phyloP scores from a whole-genome alignment of 495 filamentous ascomycete species.

The Annulohypoxylon stygium region DNA sequence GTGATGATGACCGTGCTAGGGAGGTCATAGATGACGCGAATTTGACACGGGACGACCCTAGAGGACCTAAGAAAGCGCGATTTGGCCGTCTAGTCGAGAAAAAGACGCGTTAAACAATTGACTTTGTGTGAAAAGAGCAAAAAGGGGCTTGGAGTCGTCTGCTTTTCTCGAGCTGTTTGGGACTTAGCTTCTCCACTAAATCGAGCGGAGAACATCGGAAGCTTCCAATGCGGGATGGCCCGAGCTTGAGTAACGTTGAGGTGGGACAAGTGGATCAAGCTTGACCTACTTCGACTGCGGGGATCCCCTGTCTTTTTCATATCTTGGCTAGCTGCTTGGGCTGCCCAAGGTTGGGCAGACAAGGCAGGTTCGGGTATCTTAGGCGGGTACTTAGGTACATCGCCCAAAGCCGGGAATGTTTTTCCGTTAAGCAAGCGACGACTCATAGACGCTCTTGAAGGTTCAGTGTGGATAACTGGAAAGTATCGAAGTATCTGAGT shows the following conservation, averaged over 20 bases:
- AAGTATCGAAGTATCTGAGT: background rate
- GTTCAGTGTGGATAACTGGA: background rate
- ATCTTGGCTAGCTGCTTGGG: background rate
- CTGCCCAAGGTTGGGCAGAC: background rate
- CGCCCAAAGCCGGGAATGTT: constrained; percentile 16
- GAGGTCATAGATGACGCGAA: constrained; percentile 5
- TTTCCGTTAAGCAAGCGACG: constrained; percentile 18
- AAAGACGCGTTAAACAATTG: constrained; percentile 24
- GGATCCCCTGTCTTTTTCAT: constrained; percentile 5
- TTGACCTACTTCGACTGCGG: background rate
- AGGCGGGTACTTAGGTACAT: background rate
- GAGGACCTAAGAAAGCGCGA: constrained; percentile 15
- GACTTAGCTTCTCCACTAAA: background rate
- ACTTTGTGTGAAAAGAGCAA: background rate
- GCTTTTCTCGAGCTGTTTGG: background rate
- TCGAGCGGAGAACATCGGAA: background rate
- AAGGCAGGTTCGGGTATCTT: background rate
- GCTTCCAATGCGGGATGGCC: constrained; percentile 26
- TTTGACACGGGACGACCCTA: constrained; percentile 10
- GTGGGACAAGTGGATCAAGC: background rate
- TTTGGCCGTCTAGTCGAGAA: background rate
- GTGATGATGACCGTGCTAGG: background rate
- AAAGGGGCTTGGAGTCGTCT: constrained; percentile 6
- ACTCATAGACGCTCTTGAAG: background rate
- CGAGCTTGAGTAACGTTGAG: constrained; percentile 15